A percentile compares a stretch with the other conserved stretches of the same genome.
phyloP scores from a whole-genome alignment of 148 eudicot genomes.

The Vaccinium darrowii region DNA sequence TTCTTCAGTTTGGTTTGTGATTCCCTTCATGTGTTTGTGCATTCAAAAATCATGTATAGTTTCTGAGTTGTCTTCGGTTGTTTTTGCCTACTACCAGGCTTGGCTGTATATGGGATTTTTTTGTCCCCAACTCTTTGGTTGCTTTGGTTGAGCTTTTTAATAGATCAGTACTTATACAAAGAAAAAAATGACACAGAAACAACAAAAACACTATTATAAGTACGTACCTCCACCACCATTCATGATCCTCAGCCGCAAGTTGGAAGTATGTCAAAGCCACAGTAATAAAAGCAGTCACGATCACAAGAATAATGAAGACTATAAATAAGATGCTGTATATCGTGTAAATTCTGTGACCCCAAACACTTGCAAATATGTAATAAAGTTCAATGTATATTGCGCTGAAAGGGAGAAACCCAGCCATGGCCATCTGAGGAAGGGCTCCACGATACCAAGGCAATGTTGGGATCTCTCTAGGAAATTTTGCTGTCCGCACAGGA shows the following conservation, averaged over 20 bases:
- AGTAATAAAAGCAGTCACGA: slow-evolving; percentile 37
- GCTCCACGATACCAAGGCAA: slow-evolving; percentile 44
- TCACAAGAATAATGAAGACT: slow-evolving; percentile 39
- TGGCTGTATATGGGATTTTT: no score
- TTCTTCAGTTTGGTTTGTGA: no score
- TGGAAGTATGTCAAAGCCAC: slow-evolving; percentile 43
- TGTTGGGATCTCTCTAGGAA: slow-evolving; percentile 44
- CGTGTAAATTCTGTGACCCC: slow-evolving; percentile 49
- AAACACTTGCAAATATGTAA: slow-evolving; percentile 44
- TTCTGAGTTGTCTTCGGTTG: no score
- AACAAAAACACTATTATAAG: not conserved
- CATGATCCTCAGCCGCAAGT: slow-evolving; percentile 43
- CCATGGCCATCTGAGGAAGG: slow-evolving; percentile 41
- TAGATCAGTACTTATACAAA: no score
- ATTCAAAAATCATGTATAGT: no score
- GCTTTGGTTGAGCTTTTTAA: no score
- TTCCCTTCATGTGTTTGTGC: no score
- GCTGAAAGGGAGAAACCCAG: slow-evolving; percentile 39
- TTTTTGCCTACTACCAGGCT: no score
- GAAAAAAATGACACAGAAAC: not conserved
- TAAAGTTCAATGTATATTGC: slow-evolving; percentile 39
- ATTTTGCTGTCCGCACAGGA: slow-evolving; percentile 42
- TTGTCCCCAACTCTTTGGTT: not conserved
- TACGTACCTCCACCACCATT: slow-evolving; percentile 47
- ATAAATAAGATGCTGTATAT: slow-evolving; percentile 38